These are phyloP conservation scores for Hymenochaete sp. DNA, from an alignment of 1,284 basidiomycete species.

Conservation along the genomic window DNA sequence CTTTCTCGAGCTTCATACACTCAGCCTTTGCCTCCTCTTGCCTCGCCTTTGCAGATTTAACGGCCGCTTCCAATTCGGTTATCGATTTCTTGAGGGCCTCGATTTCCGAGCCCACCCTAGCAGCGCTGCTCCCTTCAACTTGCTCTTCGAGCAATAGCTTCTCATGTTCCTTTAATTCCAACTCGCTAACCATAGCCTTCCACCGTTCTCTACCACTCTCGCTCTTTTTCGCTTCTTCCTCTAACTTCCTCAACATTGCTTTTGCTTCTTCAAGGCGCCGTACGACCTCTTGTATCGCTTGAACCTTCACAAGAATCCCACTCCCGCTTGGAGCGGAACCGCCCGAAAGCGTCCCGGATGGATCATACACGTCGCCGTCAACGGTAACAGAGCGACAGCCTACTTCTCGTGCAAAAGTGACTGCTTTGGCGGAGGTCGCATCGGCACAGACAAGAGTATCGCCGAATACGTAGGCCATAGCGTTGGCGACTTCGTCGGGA, in stretches of 20 bases:
- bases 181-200: conserved; percentile 57
- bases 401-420: conserved; percentile 74
- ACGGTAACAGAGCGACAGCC: conserved; percentile 85
- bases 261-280: conserved; percentile 47
- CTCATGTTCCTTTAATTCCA: conserved; percentile 89
- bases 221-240: conserved; percentile 47
- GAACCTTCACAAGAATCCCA: conserved; percentile 78
- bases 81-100: conserved; percentile 66
- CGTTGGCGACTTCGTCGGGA: conserved; percentile 75
- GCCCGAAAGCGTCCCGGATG: conserved; percentile 88
- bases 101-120: conserved; percentile 78
- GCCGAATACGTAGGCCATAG: conserved; percentile 93
- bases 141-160: conserved; percentile 79
- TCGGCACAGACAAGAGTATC: conserved; percentile 91
- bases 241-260: conserved; percentile 43
- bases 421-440: conserved; percentile 78
- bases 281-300: conserved; percentile 66
- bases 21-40: conserved; percentile 74
- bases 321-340: conserved; percentile 77
- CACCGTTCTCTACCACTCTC: conserved; percentile 60
- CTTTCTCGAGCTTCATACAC: conserved; percentile 81
- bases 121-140: conserved; percentile 82
- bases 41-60: conserved; percentile 64
- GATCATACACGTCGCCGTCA: conserved; percentile 95
- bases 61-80: conserved; percentile 53